phyloP scores from a whole-genome alignment of 441 rosid genomes.

The Dalechampia spathulata region DNA sequence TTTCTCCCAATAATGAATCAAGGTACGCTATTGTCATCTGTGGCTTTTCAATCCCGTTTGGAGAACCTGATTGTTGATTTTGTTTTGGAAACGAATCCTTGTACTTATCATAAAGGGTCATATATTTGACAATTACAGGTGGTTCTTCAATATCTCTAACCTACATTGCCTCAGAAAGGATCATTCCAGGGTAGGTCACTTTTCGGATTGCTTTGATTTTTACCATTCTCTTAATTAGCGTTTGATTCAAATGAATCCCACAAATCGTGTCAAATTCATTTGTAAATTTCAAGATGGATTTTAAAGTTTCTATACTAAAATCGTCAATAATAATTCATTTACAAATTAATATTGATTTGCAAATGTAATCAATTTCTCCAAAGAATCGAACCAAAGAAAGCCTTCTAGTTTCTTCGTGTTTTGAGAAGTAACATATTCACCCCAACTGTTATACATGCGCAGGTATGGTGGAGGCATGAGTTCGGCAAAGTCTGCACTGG shows the following conservation, averaged over 20 bases:
- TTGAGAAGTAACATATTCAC: background rate
- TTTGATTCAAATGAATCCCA: too few relatives aligned
- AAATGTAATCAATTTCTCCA: too few relatives aligned
- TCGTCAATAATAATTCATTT: too few relatives aligned
- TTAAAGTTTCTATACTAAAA: too few relatives aligned
- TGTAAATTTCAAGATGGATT: too few relatives aligned
- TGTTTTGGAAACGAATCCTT: too few relatives aligned
- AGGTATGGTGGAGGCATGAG: conserved; percentile 99
- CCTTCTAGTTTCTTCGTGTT: background rate
- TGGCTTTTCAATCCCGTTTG: background rate
- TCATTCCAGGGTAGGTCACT: conserved; percentile 77
- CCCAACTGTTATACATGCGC: background rate
- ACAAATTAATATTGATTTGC: too few relatives aligned
- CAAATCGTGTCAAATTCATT: too few relatives aligned
- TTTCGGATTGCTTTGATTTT: background rate
- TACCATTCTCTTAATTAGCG: too few relatives aligned
- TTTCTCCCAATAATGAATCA: conserved; percentile 94
- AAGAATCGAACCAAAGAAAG: too few relatives aligned
- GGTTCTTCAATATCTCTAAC: conserved; percentile 89
- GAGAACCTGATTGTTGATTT: background rate
- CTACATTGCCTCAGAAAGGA: conserved; percentile 90
- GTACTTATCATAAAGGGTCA: background rate
- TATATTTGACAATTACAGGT: too few relatives aligned
- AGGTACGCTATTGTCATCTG: conserved; percentile 43
- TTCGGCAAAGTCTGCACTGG: conserved; percentile 96